These are phyloP conservation scores for Trifolium fragiferum DNA, from an alignment of 306 rosid genomes.

Conservation along the genomic window DNA sequence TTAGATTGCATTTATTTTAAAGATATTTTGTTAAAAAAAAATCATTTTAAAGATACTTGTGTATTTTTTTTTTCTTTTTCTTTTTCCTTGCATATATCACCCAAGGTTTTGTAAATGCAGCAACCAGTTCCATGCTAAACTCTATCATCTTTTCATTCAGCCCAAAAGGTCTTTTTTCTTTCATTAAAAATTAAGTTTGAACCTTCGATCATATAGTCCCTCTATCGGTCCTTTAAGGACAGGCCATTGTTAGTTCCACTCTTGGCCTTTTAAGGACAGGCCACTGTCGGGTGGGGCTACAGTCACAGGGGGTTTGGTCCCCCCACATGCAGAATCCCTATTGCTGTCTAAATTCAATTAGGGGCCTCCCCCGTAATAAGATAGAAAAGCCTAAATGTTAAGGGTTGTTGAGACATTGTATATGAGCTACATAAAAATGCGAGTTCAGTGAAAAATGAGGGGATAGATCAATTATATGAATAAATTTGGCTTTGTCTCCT, in stretches of 20 bases:
- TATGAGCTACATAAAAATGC: background rate
- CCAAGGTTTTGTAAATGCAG: slow-evolving; percentile 3
- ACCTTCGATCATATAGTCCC: background rate
- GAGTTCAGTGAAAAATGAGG: background rate
- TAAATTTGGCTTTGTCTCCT: slow-evolving; percentile 5
- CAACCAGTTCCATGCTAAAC: background rate
- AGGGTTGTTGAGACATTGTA: background rate
- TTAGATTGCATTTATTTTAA: background rate
- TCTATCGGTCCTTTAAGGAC: background rate
- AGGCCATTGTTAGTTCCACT: background rate
- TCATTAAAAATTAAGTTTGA: background rate
- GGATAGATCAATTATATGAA: background rate
- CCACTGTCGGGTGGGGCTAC: background rate
- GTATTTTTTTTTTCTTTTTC: too few species aligned
- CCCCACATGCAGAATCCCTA: background rate
- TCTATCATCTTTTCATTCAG: background rate
- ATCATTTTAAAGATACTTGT: background rate
- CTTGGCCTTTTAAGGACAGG: background rate
- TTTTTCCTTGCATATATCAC: background rate
- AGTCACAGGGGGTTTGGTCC: background rate
- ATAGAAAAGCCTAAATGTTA: background rate
- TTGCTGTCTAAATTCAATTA: background rate
- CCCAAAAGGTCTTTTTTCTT: background rate
- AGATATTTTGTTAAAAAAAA: background rate
- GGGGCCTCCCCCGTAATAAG: background rate